phyloP scores from a whole-genome alignment of 495 filamentous ascomycete species.

The Pseudevernia furfuracea region DNA sequence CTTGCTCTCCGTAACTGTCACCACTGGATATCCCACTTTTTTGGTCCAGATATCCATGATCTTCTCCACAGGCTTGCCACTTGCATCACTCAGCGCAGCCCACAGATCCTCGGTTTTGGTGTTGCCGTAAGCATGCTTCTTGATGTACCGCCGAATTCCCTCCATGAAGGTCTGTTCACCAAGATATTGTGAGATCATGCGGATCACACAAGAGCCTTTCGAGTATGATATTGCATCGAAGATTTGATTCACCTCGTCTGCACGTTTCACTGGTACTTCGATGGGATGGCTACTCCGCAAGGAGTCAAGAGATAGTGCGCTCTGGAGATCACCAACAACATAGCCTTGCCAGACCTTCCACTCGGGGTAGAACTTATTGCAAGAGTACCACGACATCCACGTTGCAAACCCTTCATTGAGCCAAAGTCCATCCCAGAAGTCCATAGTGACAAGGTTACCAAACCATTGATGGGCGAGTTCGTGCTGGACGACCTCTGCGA shows the following conservation, averaged over 20 bases:
- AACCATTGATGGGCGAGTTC: conserved; percentile 99
- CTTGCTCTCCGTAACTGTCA: conserved; percentile 51
- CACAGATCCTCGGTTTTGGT: conserved; percentile 80
- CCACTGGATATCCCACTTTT: conserved; percentile 59
- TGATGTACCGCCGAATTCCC: conserved; percentile 84
- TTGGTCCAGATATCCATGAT: conserved; percentile 66
- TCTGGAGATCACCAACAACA: conserved; percentile 83
- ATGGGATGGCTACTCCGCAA: conserved; percentile 93
- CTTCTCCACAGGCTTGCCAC: conserved; percentile 77
- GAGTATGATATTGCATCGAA: conserved; percentile 98
- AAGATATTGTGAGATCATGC: conserved; percentile 95
- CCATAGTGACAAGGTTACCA: conserved; percentile 97
- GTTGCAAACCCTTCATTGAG: conserved; percentile 98
- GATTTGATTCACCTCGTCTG: conserved; percentile 96
- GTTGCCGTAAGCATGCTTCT: conserved; percentile 81
- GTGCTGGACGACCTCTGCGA: conserved; percentile 93
- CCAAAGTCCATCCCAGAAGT: conserved; percentile 99
- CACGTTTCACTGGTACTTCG: conserved; percentile 90
- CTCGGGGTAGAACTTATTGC: conserved; percentile 78
- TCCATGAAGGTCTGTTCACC: conserved; percentile 92
- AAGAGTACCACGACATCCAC: conserved; percentile 64
- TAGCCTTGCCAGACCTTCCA: conserved; percentile 99
- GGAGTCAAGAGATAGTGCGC: conserved; percentile 80
- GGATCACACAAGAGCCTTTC: conserved; percentile 90
- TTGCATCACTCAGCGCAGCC: conserved; percentile 80